phyloP scores from a whole-genome alignment of 805 yeast genomes.

The Sugiyamaella floridensis region DNA sequence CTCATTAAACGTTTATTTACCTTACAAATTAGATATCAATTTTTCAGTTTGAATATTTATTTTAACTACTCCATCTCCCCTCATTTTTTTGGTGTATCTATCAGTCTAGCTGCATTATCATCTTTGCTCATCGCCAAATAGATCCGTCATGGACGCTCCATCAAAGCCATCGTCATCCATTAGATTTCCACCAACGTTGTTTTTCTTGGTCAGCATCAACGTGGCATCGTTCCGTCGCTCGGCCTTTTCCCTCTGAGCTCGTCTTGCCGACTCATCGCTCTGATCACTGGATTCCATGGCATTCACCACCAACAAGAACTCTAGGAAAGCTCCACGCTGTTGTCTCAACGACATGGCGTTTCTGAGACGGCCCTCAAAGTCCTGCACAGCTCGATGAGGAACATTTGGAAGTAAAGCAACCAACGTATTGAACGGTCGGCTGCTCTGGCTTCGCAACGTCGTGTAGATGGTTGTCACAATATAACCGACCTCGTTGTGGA shows the following conservation, averaged over 20 bases:
- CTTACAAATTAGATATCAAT: too few relatives aligned
- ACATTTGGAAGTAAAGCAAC: constrained; percentile 44
- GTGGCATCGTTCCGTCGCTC: constrained; percentile 10
- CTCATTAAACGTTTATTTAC: too few relatives aligned
- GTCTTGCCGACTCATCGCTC: constrained; percentile 39
- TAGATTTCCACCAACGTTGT: constrained; percentile 17
- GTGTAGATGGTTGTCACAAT: constrained; percentile 76
- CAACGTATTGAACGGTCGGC: constrained; percentile 58
- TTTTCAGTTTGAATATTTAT: too few relatives aligned
- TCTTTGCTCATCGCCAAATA: constrained; percentile 16
- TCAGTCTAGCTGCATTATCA: neutral
- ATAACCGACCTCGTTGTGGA: constrained; percentile 87
- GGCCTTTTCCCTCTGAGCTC: constrained; percentile 19
- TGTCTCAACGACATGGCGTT: constrained; percentile 62
- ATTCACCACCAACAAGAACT: constrained; percentile 61
- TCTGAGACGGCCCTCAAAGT: constrained; percentile 57
- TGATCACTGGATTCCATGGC: constrained; percentile 29
- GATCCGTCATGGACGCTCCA: constrained; percentile 14
- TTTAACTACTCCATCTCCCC: too few relatives aligned
- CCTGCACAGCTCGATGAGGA: constrained; percentile 48
- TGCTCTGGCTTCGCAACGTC: constrained; percentile 60
- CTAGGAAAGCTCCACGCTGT: constrained; percentile 72
- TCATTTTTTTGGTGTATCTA: too few relatives aligned
- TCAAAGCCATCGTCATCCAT: constrained; percentile 24
- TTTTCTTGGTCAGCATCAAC: constrained; percentile 17